Percentiles rank a stretch among this genome's conserved stretches.
Conservation (phyloP, 2,329 filamentous ascomycete genomes). For the Blumeria graminis region DNA sequence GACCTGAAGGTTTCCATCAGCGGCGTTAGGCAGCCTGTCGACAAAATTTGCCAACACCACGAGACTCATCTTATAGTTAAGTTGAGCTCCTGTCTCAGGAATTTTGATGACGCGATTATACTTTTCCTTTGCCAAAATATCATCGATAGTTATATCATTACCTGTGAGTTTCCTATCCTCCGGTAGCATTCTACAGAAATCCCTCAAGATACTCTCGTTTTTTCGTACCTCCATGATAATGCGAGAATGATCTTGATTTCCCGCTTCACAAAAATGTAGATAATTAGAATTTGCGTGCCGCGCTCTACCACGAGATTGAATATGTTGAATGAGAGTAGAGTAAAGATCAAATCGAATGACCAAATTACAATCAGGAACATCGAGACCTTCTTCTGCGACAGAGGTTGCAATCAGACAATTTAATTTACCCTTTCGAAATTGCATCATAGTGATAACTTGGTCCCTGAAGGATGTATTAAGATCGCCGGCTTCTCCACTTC, state of each 20-base stretch:
- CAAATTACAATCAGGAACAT: conserved; percentile 42
- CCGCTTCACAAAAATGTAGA: conserved; percentile 56
- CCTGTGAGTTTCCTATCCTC: conserved; percentile 46
- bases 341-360: conserved; percentile 67
- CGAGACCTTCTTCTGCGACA: conserved; percentile 42
- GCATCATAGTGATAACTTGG: conserved; percentile 49
- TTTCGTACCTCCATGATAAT: conserved; percentile 33
- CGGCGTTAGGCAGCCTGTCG: conserved; percentile 32
- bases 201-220: conserved; percentile 39
- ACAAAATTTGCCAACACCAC: conserved; percentile 50
- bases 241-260: conserved; percentile 35
- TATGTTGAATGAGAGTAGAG: conserved; percentile 75
- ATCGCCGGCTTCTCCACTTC: conserved; percentile 26
- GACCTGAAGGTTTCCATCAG: conserved; percentile 17
- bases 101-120: conserved; percentile 26
- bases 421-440: conserved; percentile 31
- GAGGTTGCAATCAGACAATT: conserved; percentile 45
- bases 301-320: conserved; percentile 77
- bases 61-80: conserved; percentile 56
- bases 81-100: conserved; percentile 41
- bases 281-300: conserved; percentile 57
- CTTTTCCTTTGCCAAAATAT: conserved; percentile 25
- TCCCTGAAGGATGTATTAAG: conserved; percentile 38
- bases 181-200: conserved; percentile 52
- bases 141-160: conserved; percentile 30